Evolutionary conservation across 1,284 basidiomycete species (phyloP).

Genomic region (Rhodotorula sp.): DNA sequence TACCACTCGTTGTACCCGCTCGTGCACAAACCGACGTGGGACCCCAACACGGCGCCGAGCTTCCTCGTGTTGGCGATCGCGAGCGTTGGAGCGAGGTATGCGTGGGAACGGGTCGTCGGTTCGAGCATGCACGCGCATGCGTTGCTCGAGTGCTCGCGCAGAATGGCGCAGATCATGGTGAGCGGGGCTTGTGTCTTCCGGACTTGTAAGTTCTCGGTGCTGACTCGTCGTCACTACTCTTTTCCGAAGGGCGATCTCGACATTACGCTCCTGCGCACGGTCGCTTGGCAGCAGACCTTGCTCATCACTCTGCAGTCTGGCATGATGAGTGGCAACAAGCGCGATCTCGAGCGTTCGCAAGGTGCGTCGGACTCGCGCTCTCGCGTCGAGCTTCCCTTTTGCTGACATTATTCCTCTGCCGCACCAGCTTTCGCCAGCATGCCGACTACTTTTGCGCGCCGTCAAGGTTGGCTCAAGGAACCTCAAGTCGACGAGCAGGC

Average conservation of each 20-base stretch:
- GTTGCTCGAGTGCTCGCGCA: constrained; percentile 30
- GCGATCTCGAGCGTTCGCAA: constrained; percentile 38
- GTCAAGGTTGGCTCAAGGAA: constrained; percentile 39
- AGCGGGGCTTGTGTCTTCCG: background rate
- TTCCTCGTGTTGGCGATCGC: constrained; percentile 38
- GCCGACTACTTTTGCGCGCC: constrained; percentile 34
- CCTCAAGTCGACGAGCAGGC: constrained; percentile 22
- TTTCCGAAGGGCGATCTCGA: constrained; percentile 23
- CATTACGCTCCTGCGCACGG: constrained; percentile 35
- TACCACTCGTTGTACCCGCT: constrained; percentile 33
- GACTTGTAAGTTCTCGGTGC: too few relatives aligned
- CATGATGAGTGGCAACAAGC: constrained; percentile 38
- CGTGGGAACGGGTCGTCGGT: constrained; percentile 32
- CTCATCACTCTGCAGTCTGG: constrained; percentile 33
- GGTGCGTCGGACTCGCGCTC: constrained; percentile 4
- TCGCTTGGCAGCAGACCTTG: constrained; percentile 37
- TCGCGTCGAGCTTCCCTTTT: background rate
- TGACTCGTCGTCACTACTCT: background rate
- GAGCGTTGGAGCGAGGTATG: constrained; percentile 36
- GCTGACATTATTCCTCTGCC: too few relatives aligned
- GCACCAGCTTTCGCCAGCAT: constrained; percentile 27
- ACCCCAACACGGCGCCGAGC: constrained; percentile 36
- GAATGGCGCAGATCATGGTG: constrained; percentile 34
- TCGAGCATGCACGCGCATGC: constrained; percentile 39
- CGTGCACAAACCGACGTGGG: constrained; percentile 38